Evolutionary conservation across 2,329 filamentous ascomycete genomes (phyloP).

Genomic region (Paraconiothyrium sp.): DNA sequence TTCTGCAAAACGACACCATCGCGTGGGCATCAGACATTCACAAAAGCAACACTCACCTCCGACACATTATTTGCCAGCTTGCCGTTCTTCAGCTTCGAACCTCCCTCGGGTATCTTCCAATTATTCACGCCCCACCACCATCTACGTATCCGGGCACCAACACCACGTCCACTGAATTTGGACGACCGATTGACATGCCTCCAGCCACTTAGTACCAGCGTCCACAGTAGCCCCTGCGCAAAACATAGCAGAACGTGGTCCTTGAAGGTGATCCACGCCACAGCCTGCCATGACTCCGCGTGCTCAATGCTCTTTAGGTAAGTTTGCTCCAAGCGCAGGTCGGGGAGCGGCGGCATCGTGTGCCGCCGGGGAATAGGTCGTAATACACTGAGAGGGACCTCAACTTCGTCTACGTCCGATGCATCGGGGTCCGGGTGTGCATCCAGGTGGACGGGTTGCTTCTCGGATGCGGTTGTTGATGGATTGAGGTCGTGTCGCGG

Average conservation of each 20-base stretch:
- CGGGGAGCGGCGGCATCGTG: slow-evolving; percentile 75
- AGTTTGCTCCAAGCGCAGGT: slow-evolving; percentile 97
- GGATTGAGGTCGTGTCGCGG: slow-evolving; percentile 81
- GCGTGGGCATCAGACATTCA: slow-evolving; percentile 37
- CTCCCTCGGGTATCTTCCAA: slow-evolving; percentile 64
- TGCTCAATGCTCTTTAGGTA: slow-evolving; percentile 88
- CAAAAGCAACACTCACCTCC: slow-evolving; percentile 48
- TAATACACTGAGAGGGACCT: slow-evolving; percentile 74
- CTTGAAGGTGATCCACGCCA: slow-evolving; percentile 83
- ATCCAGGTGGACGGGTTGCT: slow-evolving; percentile 65
- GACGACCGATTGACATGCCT: slow-evolving; percentile 85
- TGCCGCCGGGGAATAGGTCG: slow-evolving; percentile 62
- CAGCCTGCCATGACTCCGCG: slow-evolving; percentile 80
- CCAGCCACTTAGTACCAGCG: slow-evolving; percentile 86
- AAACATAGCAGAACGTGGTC: slow-evolving; percentile 90
- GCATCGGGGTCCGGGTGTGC: slow-evolving; percentile 52
- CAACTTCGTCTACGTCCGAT: slow-evolving; percentile 67
- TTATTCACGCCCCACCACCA: slow-evolving; percentile 98
- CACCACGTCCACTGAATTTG: slow-evolving; percentile 76
- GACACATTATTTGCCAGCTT: slow-evolving; percentile 46
- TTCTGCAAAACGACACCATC: background rate
- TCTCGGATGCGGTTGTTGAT: slow-evolving; percentile 75
- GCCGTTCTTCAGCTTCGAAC: slow-evolving; percentile 36
- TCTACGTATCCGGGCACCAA: slow-evolving; percentile 79
- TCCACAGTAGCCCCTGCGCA: slow-evolving; percentile 88